phyloP scores from a whole-genome alignment of 805 yeast species.

The Hanseniaspora vineae region DNA sequence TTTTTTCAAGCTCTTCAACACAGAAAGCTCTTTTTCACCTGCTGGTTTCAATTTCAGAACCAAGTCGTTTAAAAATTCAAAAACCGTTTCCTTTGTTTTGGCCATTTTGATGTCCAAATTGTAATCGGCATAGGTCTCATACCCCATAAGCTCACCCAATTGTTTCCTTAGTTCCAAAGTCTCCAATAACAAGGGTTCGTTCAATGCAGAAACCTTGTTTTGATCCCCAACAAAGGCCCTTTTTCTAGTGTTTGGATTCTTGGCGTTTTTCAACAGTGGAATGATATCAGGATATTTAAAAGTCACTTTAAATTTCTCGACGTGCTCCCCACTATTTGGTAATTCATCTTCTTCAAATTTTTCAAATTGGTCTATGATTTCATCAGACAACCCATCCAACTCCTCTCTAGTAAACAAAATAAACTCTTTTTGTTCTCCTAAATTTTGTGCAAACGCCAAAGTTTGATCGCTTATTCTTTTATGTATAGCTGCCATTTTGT shows the following conservation, averaged over 20 bases:
- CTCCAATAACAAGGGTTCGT: conserved; percentile 45
- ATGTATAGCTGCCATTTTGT: conserved; percentile 43
- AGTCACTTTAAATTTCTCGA: conserved; percentile 42
- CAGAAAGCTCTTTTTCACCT: conserved; percentile 41
- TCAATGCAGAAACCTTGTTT: conserved; percentile 45
- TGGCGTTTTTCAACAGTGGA: conserved; percentile 68
- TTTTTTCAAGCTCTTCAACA: conserved; percentile 38
- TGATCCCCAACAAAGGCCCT: conserved; percentile 54
- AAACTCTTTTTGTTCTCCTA: conserved; percentile 58
- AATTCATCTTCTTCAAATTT: conserved; percentile 14
- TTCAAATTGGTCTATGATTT: conserved; percentile 46
- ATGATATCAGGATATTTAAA: conserved; percentile 71
- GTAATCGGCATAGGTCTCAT: conserved; percentile 54
- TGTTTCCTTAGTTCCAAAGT: conserved; percentile 51
- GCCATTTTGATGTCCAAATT: conserved; percentile 75
- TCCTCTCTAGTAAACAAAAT: conserved; percentile 49
- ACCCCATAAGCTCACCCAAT: conserved; percentile 53
- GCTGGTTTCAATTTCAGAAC: conserved; percentile 43
- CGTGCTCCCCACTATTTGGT: conserved; percentile 24
- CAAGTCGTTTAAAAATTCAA: conserved; percentile 50
- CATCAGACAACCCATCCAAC: conserved; percentile 61
- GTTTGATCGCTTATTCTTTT: conserved; percentile 45
- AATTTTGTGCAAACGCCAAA: conserved; percentile 46
- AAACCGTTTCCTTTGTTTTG: conserved; percentile 46
- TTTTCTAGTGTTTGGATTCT: conserved; percentile 49